Evolutionary conservation across 495 filamentous ascomycete genomes (phyloP), one percentile per base, ranked within the genome.

Genomic region (Aspergillus cavernicola): DNA sequence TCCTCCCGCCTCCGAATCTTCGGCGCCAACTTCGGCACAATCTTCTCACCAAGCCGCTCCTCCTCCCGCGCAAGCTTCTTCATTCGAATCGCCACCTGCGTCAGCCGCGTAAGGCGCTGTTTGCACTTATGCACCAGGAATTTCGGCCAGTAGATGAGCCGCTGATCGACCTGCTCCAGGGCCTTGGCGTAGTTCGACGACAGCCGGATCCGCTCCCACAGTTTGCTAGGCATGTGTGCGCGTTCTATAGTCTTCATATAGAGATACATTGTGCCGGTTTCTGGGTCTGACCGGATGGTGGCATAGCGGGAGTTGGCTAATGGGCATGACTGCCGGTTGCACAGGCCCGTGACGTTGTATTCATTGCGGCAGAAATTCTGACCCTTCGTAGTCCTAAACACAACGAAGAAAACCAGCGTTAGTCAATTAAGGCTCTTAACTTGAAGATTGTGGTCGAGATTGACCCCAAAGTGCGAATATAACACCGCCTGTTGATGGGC

Each of bases 161-260:
- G 80, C 56, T 88, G 81, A 63, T 97, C 95, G 58, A 98, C 85
- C 66, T 96, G 91, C 51, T 84, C 79, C 18, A 97, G 80, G 0
- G 93, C 95, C 56, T 87, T 84, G 36, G 84, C 82, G 70, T 98
- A 97, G 79, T 96, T 95, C 53, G 82, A 76, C 2, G 92, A 92
- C 11, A 98, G 77, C 61, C 89, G 88, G 53, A 97, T 88, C 52
- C 88, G 87, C 68, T 98, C 93, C 93, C 93, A 98, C 73, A 90
- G 82, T 68, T 95, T 95, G 45, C 81, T 81, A 15, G 93, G 93
- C 77, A 89, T 85, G 71, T 98, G 93, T 6, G 88, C 79, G 19
- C 92, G 88, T 68, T 96, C 91, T 59, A 92, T 81, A 3, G 91
- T 95, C 75, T 97, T 98, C 80, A 97, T 95, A 80, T 96, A 97